These are phyloP conservation scores for Pulicaria dysenterica DNA, from an alignment of 129 eudicot genomes.

Conservation along the genomic window DNA sequence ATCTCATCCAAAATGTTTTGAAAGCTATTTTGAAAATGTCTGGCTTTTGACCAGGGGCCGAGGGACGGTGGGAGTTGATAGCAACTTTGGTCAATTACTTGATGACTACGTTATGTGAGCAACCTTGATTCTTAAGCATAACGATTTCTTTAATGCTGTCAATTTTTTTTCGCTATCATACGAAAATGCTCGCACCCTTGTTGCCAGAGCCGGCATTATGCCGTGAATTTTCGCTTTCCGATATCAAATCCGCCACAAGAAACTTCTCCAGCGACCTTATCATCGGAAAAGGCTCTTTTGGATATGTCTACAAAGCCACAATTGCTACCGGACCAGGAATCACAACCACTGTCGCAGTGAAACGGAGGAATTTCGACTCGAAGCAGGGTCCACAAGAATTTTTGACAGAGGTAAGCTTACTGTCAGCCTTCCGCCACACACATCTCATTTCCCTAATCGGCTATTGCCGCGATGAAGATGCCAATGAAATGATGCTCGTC, in stretches of 20 bases:
- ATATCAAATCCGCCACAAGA: constrained; percentile 4
- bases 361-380: not conserved
- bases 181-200: not conserved
- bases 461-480: not conserved
- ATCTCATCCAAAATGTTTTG: no score
- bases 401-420: not conserved
- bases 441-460: not conserved
- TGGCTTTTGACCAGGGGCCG: no score
- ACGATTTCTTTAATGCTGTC: no score
- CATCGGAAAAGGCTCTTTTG: constrained; percentile 9
- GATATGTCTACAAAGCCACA: not conserved
- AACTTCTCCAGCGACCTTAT: not conserved
- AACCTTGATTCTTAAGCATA: no score
- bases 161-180: not conserved
- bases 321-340: not conserved
- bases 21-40: no score
- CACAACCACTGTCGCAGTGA: not conserved
- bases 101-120: no score
- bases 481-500: not conserved
- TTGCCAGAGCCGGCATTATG: not conserved
- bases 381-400: not conserved
- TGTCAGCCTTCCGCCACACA: not conserved
- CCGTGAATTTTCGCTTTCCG: not conserved
- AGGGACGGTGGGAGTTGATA: no score
- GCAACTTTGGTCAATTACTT: no score